Evolutionary conservation across 176 grass and related monocot species (phyloP).

Genomic region (Triticum timopheevii): DNA sequence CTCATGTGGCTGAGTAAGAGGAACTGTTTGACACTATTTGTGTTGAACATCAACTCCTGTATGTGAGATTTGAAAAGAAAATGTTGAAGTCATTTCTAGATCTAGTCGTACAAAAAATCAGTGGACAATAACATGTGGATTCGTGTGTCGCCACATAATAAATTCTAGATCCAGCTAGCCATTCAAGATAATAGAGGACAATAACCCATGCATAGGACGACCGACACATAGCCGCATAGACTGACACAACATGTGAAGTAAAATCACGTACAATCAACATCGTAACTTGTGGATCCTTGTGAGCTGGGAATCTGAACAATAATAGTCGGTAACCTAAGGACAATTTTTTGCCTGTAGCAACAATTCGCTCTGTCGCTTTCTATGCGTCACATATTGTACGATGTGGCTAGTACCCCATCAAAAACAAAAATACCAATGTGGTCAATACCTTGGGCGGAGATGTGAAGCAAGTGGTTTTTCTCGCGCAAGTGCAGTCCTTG

Average conservation of each 20-base stretch:
- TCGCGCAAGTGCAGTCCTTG: not conserved
- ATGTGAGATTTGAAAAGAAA: not conserved
- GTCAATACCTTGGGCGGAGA: not conserved
- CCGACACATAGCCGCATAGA: not conserved
- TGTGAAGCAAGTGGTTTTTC: not conserved
- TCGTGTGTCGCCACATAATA: too few relatives aligned
- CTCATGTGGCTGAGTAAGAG: not conserved
- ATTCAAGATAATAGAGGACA: not conserved
- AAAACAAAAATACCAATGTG: not conserved
- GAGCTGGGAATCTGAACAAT: rapidly evolving
- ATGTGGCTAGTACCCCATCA: not conserved
- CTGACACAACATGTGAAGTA: not conserved
- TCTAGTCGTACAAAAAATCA: not conserved
- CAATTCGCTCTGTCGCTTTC: not conserved
- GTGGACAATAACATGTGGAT: not conserved
- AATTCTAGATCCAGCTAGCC: not conserved
- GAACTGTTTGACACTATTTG: not conserved
- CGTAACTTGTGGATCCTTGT: not conserved
- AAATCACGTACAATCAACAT: not conserved
- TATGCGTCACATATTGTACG: too few relatives aligned
- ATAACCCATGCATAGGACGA: not conserved
- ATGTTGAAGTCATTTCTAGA: not conserved
- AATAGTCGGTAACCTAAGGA: not conserved
- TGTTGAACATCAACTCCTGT: not conserved
- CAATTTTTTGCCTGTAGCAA: not conserved